Evolutionary conservation across 352 stramenopile genomes (phyloP), one percentile per base, ranked within the genome.

Genomic region (Pythium aristosporum): DNA sequence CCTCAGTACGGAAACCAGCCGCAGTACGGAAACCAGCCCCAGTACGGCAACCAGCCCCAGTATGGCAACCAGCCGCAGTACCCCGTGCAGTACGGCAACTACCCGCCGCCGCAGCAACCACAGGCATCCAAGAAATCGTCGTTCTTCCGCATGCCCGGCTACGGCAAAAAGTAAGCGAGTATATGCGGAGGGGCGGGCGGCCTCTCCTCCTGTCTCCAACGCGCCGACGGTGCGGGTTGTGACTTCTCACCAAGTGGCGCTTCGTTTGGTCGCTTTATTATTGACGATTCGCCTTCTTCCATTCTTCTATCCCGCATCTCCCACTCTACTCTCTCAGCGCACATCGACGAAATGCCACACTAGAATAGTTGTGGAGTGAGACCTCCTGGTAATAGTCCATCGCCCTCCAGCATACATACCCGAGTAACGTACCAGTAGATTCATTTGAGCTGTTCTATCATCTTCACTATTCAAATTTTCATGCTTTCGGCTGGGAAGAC

Each of bases 161-260:
- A 82, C 71, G 88, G 87, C 71, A 92, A 89, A 73, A 89, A 88
- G 70, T 91, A 83, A 46, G n/a, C 16, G 0, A 9, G 34, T 25
- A 57, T 44, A 36, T 52, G 20, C 18, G 46, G 41, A 36, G 32
- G 16, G n/a, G 43, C 12, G 11, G 3, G 9, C 8, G 34, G 32
- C 43, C 20, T 11, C 11, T 39, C 44, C 21, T 37, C 42, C 34
- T 50, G 13, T 39, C 37, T 32, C 53, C 51, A 16, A 51, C 23
- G 37, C 44, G 36, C 50, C 50, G 50, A 32, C 50, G 50, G 32
- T 43, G 50, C n/a, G 50, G 43, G 13, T 18, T 48, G 36, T 46
- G 39, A 46, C 12, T 6, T 46, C 39, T 20, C 39, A 21, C 39
- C 44, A 56, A 28, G 34, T 39, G 25, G 18, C 54, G 23, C 36